These are phyloP conservation scores for Cryptococcus sp. DNA, from an alignment of 1,284 basidiomycete species.

Conservation along the genomic window DNA sequence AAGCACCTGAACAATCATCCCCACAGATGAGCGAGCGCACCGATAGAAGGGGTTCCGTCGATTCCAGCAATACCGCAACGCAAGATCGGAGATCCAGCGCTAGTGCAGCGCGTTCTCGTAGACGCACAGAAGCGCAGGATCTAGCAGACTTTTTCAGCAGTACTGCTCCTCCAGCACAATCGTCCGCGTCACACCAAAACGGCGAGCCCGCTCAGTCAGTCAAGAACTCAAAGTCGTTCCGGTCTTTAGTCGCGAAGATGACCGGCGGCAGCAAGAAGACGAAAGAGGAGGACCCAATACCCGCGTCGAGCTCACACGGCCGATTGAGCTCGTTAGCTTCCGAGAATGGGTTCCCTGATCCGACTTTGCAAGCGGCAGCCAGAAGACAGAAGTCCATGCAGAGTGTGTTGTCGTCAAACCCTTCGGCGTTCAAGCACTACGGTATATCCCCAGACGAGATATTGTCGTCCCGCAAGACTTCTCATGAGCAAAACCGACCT, in stretches of 20 bases:
- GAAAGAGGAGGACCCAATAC: constrained; percentile 12
- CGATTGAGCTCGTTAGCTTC: constrained; percentile 9
- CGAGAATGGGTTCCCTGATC: constrained; percentile 5
- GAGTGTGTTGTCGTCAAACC: constrained; percentile 6
- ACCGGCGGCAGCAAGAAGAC: constrained; percentile 26
- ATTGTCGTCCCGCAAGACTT: not conserved
- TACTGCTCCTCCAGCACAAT: constrained; percentile 25
- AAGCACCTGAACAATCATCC: not conserved
- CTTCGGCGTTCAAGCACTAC: constrained; percentile 2
- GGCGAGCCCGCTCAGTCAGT: constrained; percentile 16
- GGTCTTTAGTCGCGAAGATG: constrained; percentile 36
- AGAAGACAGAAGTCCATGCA: constrained; percentile 19
- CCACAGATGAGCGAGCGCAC: constrained; percentile 1
- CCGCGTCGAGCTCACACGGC: constrained; percentile 1
- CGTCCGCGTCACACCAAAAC: constrained; percentile 2
- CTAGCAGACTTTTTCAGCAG: constrained; percentile 46
- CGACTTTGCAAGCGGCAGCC: not conserved
- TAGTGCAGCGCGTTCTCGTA: too few relatives aligned
- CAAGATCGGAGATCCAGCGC: constrained; percentile 7
- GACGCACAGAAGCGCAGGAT: constrained; percentile 33
- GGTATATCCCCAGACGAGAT: constrained; percentile 1
- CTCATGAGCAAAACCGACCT: not conserved
- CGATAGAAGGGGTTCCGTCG: not conserved
- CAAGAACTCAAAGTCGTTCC: constrained; percentile 30
- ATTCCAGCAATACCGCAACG: not conserved